Percentiles rank a stretch among this genome's conserved stretches.
phyloP scores from a whole-genome alignment of 106 monocot genomes.

The Dendrobium nobile region DNA sequence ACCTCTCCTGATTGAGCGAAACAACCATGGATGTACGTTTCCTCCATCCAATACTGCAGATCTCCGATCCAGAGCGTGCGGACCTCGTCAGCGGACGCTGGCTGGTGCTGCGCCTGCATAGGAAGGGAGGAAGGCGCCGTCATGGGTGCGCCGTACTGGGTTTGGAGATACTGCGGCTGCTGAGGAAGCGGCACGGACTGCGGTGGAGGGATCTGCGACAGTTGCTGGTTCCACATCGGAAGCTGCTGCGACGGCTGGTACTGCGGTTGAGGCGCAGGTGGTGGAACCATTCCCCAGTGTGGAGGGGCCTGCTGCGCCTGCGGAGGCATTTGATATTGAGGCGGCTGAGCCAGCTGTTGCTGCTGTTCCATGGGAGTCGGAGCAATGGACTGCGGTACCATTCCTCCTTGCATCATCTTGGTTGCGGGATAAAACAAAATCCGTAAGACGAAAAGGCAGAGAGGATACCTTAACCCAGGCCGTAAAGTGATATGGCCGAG shows the following conservation, averaged over 20 bases:
- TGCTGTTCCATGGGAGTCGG: constrained; percentile 31
- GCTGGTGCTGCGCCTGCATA: neutral
- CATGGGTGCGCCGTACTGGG: constrained; percentile 6
- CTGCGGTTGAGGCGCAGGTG: constrained; percentile 25
- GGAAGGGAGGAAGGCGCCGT: neutral
- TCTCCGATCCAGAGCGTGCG: constrained; percentile 86
- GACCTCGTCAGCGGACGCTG: constrained; percentile 51
- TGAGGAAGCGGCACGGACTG: constrained; percentile 14
- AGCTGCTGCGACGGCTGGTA: constrained; percentile 18
- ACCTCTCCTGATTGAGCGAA: constrained; percentile 60
- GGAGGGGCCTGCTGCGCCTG: constrained; percentile 12
- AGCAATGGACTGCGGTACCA: constrained; percentile 42
- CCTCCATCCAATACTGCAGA: constrained; percentile 90
- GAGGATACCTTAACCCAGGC: neutral
- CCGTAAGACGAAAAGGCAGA: neutral
- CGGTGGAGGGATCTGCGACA: constrained; percentile 35
- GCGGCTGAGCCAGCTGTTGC: constrained; percentile 12
- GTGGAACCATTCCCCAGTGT: constrained; percentile 9
- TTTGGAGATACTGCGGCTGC: constrained; percentile 16
- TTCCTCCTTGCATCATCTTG: constrained; percentile 63
- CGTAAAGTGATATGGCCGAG: neutral
- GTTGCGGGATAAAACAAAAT: neutral
- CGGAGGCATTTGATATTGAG: constrained; percentile 32
- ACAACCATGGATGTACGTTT: constrained; percentile 48
- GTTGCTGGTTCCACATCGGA: constrained; percentile 41